These are phyloP conservation scores for Zizania palustris DNA, from an alignment of 202 grass and related monocot species.

Conservation along the genomic window DNA sequence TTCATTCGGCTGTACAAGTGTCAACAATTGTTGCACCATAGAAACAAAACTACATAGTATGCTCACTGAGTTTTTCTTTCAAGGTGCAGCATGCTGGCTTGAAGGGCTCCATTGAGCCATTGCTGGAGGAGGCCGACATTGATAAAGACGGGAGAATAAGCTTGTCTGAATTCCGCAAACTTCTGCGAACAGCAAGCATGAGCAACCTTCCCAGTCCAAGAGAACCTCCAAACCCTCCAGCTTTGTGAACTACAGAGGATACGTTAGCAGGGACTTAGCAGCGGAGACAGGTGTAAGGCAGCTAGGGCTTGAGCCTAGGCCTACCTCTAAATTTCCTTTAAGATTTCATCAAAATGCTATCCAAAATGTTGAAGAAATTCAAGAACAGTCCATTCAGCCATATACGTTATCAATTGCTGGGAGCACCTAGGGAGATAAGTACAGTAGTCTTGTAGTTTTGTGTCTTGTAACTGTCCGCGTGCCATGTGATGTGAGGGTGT, in stretches of 20 bases:
- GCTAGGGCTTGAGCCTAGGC: no score
- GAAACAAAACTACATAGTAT: conserved; percentile 14
- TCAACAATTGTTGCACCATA: not conserved
- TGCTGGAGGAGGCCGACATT: conserved; percentile 89
- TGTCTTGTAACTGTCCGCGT: conserved; percentile 12
- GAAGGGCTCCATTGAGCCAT: conserved; percentile 86
- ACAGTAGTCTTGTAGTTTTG: conserved; percentile 21
- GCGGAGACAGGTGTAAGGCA: no score
- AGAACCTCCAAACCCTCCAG: conserved; percentile 53
- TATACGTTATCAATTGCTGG: no score
- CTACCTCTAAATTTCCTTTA: no score
- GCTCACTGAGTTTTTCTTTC: conserved; percentile 46
- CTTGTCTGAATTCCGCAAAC: conserved; percentile 88
- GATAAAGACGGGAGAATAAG: conserved; percentile 96
- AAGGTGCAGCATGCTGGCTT: conserved; percentile 74
- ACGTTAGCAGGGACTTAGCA: not conserved
- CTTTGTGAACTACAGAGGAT: conserved; percentile 33
- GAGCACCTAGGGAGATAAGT: conserved; percentile 16
- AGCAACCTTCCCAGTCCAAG: conserved; percentile 89
- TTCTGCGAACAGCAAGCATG: conserved; percentile 95
- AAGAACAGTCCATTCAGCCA: no score
- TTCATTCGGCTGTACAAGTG: not conserved
- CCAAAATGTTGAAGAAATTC: no score
- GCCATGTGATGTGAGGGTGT: conserved; percentile 51
- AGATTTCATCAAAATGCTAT: no score